A percentile compares a stretch with the other conserved stretches of the same genome.
These are phyloP conservation scores for Tolypocladium cylindrosporum DNA, from an alignment of 2,329 filamentous ascomycete species.

Conservation along the genomic window DNA sequence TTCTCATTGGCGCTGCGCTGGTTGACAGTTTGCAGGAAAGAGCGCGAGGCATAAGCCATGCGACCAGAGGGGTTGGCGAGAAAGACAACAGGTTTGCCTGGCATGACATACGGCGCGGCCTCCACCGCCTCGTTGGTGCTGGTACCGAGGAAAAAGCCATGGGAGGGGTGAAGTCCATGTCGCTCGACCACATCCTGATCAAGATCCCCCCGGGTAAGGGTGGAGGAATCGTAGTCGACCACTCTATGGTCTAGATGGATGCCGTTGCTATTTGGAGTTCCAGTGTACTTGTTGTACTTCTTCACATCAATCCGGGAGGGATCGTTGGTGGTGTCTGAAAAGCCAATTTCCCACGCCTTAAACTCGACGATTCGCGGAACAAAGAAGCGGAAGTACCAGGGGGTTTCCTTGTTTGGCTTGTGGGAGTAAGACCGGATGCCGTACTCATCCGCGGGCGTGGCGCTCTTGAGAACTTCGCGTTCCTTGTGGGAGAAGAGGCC, in stretches of 20 bases:
- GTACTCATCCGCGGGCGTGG: slow-evolving; percentile 38
- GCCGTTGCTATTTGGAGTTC: slow-evolving; percentile 41
- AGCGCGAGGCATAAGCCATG: slow-evolving; percentile 38
- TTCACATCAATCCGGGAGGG: slow-evolving; percentile 11
- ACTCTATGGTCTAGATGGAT: slow-evolving; percentile 45
- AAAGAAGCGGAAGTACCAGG: slow-evolving; percentile 44
- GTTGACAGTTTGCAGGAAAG: slow-evolving; percentile 24
- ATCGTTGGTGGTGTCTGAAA: slow-evolving; percentile 48
- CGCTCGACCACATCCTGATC: slow-evolving; percentile 39
- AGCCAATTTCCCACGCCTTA: slow-evolving; percentile 46
- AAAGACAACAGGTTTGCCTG: slow-evolving; percentile 37
- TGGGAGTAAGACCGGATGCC: slow-evolving; percentile 36
- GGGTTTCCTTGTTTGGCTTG: slow-evolving; percentile 27
- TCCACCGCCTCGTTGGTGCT: slow-evolving; percentile 35
- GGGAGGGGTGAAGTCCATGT: slow-evolving; percentile 40
- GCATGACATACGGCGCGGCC: slow-evolving; percentile 29
- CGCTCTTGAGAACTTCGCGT: slow-evolving; percentile 26
- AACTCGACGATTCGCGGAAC: slow-evolving; percentile 36
- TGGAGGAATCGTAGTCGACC: slow-evolving; percentile 41
- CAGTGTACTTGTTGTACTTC: slow-evolving; percentile 31
- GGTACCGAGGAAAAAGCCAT: slow-evolving; percentile 39
- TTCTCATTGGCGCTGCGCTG: slow-evolving; percentile 22
- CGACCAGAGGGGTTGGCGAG: slow-evolving; percentile 35
- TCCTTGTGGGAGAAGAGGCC: slow-evolving; percentile 19
- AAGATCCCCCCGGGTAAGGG: slow-evolving; percentile 37